Conservation (phyloP, 2,329 filamentous ascomycete species). For the Colletotrichum siamense region DNA sequence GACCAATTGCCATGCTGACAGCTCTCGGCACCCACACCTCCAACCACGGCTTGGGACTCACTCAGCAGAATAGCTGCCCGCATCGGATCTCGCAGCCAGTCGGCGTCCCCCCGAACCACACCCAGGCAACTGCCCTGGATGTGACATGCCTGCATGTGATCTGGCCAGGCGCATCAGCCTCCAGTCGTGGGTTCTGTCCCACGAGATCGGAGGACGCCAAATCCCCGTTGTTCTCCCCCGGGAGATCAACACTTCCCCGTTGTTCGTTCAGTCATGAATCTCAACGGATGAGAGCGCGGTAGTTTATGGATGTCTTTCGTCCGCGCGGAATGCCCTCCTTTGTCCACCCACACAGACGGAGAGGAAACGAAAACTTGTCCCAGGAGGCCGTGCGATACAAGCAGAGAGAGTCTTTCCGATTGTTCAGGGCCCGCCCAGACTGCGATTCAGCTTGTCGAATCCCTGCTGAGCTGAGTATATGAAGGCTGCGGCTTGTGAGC, state of each 20-base stretch:
- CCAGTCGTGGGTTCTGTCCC: constrained; percentile 46
- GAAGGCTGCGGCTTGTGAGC: constrained; percentile 25
- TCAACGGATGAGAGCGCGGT: constrained; percentile 69
- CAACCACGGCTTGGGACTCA: constrained; percentile 25
- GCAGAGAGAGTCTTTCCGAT: constrained; percentile 68
- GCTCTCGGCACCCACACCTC: constrained; percentile 48
- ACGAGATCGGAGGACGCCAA: constrained; percentile 55
- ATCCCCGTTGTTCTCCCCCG: constrained; percentile 34
- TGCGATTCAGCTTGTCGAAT: constrained; percentile 31
- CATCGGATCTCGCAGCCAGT: constrained; percentile 28
- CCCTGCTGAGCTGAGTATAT: constrained; percentile 26
- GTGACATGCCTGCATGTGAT: constrained; percentile 53
- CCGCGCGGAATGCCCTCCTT: constrained; percentile 75
- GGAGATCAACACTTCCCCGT: constrained; percentile 50
- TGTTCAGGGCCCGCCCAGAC: constrained; percentile 23
- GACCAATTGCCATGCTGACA: constrained; percentile 41
- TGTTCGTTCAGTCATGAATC: constrained; percentile 35
- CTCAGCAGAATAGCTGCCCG: neutral
- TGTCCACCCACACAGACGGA: constrained; percentile 49
- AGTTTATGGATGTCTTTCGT: constrained; percentile 97
- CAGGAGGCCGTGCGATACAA: constrained; percentile 81
- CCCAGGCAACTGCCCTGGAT: constrained; percentile 44
- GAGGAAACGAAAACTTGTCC: constrained; percentile 97
- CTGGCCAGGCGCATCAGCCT: constrained; percentile 65
- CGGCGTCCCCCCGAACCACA: constrained; percentile 45